Percentiles rank a stretch among this genome's conserved stretches.
Conservation (phyloP, 805 yeast species). For the Myxozyma neotropica region DNA sequence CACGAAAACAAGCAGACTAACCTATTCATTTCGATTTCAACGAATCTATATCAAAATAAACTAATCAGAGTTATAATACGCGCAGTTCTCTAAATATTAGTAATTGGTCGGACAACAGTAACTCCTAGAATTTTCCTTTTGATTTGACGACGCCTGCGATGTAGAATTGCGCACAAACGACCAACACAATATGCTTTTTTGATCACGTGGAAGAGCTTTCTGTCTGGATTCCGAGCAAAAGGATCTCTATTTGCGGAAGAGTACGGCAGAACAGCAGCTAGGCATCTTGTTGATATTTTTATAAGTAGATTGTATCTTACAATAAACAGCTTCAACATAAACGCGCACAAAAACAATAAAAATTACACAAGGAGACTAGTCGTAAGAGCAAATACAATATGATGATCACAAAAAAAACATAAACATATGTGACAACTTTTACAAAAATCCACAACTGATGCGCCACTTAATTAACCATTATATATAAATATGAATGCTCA, state of each 20-base stretch:
- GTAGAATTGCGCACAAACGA: no score
- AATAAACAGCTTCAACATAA: not conserved
- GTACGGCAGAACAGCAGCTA: no score
- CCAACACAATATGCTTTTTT: no score
- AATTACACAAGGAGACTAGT: not conserved
- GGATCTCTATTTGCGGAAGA: no score
- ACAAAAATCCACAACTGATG: slow-evolving; percentile 12
- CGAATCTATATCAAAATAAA: not conserved
- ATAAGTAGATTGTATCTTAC: not conserved
- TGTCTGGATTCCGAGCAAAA: no score
- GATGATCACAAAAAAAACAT: not conserved
- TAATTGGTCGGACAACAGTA: no score
- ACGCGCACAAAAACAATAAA: not conserved
- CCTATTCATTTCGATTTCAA: not conserved
- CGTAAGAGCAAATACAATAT: not conserved
- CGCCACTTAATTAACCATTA: slow-evolving; percentile 18
- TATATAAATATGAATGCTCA: slow-evolving; percentile 15
- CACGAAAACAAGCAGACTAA: not conserved
- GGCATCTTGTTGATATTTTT: no score
- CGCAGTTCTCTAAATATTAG: not conserved
- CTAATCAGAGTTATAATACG: not conserved
- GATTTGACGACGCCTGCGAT: no score
- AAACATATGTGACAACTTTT: slow-evolving; percentile 10
- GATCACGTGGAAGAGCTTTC: no score
- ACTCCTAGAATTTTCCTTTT: no score